Evolutionary conservation across 1,284 basidiomycete species (phyloP), one percentile per base, ranked within the genome.

Genomic region (Malassezia yamatoensis): DNA sequence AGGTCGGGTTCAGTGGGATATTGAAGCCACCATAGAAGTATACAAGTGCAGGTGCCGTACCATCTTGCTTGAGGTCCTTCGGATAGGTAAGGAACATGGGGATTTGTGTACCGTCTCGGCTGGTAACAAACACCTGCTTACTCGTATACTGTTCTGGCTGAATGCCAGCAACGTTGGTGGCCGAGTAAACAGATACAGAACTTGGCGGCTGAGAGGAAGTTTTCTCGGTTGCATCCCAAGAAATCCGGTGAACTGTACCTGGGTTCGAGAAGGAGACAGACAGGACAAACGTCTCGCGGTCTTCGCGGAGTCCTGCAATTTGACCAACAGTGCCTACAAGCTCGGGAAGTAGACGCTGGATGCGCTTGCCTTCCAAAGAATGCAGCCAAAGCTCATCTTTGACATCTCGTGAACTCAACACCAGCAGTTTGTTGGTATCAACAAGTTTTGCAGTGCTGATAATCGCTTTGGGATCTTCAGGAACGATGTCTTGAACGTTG

Each of bases 61-160:
- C 87, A 63, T 90, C 85, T 51, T 82, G 78, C 62, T 80, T 77
- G 16, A 84, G 85, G 20, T 79, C 80, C 70, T 85, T 85, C 68
- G 85, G 85, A 48, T 83, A 80, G 32, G 89, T 86, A 55, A 90
- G 80, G 69, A 89, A 90, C 86, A 90, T 88, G 2, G 88, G 87
- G 34, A 90, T 79, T 48, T 79, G 81, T 2, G 87, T 89, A 0
- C 87, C 86, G 67, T 90, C 88, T 72, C 85, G 86, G 75, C 83
- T 84, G 78, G 72, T 53, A 58, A 71, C 65, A 34, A 70, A 65
- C 53, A 83, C 81, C 76, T 90, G 88, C 62, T 81, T 80, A 29
- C 82, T 80, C 9, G 82, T 78, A 68, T 88, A 90, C 52, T 89
- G 85, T 5, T 84, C 80, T 1, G 82, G 79, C 50, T 81, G 78